These are phyloP conservation scores for Solanum raphanifolium DNA, from an alignment of 257 asterid genomes.

Conservation along the genomic window DNA sequence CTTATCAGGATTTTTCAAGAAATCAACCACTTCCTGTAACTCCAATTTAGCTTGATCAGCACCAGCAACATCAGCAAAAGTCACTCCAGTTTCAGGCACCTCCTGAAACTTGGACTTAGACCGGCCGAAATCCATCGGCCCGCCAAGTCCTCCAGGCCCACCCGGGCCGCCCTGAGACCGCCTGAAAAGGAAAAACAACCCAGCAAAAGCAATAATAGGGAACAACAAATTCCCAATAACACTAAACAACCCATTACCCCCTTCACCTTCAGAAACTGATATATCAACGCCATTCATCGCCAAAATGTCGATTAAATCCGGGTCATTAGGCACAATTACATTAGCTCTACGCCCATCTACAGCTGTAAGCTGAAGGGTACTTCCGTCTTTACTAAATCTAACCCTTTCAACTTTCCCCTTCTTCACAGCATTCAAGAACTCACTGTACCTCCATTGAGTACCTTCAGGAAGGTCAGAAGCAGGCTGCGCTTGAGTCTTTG, in stretches of 20 bases:
- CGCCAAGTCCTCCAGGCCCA: constrained; percentile 95
- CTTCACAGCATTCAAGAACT: constrained; percentile 86
- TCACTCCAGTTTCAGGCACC: constrained; percentile 90
- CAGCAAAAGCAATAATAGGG: constrained; percentile 73
- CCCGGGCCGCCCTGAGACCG: constrained; percentile 97
- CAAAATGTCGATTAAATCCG: constrained; percentile 80
- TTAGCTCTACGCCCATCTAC: constrained; percentile 80
- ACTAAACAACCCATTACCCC: constrained; percentile 69
- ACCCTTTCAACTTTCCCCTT: constrained; percentile 96
- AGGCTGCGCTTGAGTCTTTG: constrained; percentile 62
- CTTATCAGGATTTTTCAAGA: constrained; percentile 90
- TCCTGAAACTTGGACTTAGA: constrained; percentile 96
- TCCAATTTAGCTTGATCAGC: constrained; percentile 99
- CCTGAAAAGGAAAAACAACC: constrained; percentile 69
- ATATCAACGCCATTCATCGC: constrained; percentile 98
- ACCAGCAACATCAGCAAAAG: constrained; percentile 92
- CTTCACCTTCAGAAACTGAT: constrained; percentile 85
- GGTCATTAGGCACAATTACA: constrained; percentile 88
- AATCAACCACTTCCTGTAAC: constrained; percentile 94
- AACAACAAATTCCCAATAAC: constrained; percentile 75
- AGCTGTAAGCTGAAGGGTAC: constrained; percentile 83
- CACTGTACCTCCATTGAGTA: constrained; percentile 90
- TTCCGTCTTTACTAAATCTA: constrained; percentile 85
- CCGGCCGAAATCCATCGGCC: constrained; percentile 97
- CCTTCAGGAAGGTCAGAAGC: constrained; percentile 77